Conservation (phyloP, 306 rosid genomes). For the Dalbergia cochinchinensis region DNA sequence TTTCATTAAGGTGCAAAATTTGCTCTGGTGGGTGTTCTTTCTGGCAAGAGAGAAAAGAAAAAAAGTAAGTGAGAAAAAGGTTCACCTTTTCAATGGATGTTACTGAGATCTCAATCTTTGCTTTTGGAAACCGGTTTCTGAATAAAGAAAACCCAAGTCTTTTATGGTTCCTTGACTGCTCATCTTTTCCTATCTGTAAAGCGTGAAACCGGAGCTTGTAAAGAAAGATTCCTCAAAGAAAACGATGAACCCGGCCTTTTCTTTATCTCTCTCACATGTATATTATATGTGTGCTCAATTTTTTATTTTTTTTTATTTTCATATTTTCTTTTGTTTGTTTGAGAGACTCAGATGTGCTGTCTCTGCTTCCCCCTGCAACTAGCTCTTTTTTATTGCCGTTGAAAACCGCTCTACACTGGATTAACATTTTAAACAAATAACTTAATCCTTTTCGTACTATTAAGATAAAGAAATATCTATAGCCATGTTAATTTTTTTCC, state of each 20-base stretch:
- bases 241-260: constrained; percentile 59
- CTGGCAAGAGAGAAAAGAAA: neutral
- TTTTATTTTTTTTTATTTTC: neutral
- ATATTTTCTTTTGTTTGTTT: neutral
- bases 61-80: constrained; percentile 39
- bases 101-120: constrained; percentile 49
- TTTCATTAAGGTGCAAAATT: neutral
- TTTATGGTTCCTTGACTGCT: constrained; percentile 40
- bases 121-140: neutral
- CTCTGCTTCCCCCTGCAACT: constrained; percentile 72
- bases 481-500: constrained; percentile 22
- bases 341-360: constrained; percentile 52
- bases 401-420: constrained; percentile 53
- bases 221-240: constrained; percentile 49
- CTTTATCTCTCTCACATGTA: constrained; percentile 36
- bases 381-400: constrained; percentile 71
- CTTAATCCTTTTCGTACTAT: constrained; percentile 7
- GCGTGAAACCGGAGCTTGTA: constrained; percentile 43
- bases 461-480: constrained; percentile 22
- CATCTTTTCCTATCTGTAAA: constrained; percentile 58
- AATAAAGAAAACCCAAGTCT: constrained; percentile 35
- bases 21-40: constrained; percentile 23
- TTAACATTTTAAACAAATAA: constrained; percentile 32
- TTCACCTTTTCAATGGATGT: constrained; percentile 36
- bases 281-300: constrained; percentile 31